Evolutionary conservation across 306 rosid genomes (phyloP), one percentile per base, ranked within the genome.

Genomic region (Parietaria judaica): DNA sequence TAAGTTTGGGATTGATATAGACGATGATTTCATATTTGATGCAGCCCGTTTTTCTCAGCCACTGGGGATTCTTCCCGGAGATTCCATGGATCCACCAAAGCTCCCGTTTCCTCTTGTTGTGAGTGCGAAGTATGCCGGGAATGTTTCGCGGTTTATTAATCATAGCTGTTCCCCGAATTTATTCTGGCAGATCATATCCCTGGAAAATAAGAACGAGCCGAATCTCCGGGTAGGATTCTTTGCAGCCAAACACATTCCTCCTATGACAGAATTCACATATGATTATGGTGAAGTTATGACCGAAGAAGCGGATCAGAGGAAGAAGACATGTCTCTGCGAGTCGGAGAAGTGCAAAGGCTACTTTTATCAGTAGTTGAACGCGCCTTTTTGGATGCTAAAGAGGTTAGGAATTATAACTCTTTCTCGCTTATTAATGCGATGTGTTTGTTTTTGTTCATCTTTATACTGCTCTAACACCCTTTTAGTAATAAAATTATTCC

Each of bases 61-160:
- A 23, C 75, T 91, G 62, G 96, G 87, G 67, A 38, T 82, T 61
- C 72, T 85, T 47, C 80, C 96, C 14, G 81, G 80, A 72, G 95
- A 90, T 17, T 70, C 82, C 11, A 41, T 23, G 17, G 95, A 82
- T 70, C 70, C 82, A 60, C 80, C 83, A 3, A 81, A 79, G 57
- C 74, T 77, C 63, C 95, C 96, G 3, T 81, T 76, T 64, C 91
- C 96, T 15, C 83, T 90, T 34, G 74, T 76, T 54, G 74, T 90
- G 43, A 79, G 81, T 49, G 91, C 95, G 15, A 85, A 54, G 71
- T 73, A 79, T 76, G 72, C 80, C 60, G 97, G 97, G 67, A 90
- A 90, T 79, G 97, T 90, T 44, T 85, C 91, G 60, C 90, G 97
- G 61, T 90, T 87, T 70, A 90, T 90, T 94, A 90, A 90, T 72